Evolutionary conservation across 352 stramenopile species (phyloP), one percentile per base, ranked within the genome.

Genomic region (Phytophthora rubi): DNA sequence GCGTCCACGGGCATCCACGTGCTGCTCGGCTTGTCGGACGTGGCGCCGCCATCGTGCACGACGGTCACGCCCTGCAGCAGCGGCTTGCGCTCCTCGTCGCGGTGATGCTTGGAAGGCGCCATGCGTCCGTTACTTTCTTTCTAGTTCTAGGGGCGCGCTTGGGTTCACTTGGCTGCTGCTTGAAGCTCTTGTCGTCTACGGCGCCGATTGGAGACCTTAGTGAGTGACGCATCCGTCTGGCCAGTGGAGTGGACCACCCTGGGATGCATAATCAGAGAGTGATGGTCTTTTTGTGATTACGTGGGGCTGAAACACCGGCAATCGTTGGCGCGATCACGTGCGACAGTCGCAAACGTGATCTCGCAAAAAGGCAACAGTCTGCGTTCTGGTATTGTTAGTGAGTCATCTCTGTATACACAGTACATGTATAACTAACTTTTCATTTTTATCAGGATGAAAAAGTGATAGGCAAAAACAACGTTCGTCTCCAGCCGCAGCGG

Each of bases 11-110:
- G 69, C 62, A 65, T 64, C 70, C 70, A 74, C 33, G 65, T 68
- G 35, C 23, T 16, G 16, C 47, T 33, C 9, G 35, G 5, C 42
- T 69, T 73, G 52, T 48, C 23, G 30, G 45, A 13, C 13, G 45
- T 23, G 35, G 57, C 53, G 21, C 42, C 61, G 16, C 44, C 61
- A 23, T 72, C 37, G 13, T 73, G 70, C 49, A 63, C 32, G 28
- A 69, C 45, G 5, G 68, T 70, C n/a, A 73, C 55, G 62, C 62
- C 58, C 61, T 73, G 69, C 16, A 80, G 62, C 58, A 76, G 62
- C 39, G 71, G 70, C 59, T 71, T 81, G 51, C 69, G 70, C 62
- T 71, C 70, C 32, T 78, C 73, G 21, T 51, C 30, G 15, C 21
- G 18, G 1, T n/a, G 62, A 8, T 53, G 57, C 65, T 63, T 68